Evolutionary conservation across 495 filamentous ascomycete genomes (phyloP).

Genomic region (Penicillium cinerascens): DNA sequence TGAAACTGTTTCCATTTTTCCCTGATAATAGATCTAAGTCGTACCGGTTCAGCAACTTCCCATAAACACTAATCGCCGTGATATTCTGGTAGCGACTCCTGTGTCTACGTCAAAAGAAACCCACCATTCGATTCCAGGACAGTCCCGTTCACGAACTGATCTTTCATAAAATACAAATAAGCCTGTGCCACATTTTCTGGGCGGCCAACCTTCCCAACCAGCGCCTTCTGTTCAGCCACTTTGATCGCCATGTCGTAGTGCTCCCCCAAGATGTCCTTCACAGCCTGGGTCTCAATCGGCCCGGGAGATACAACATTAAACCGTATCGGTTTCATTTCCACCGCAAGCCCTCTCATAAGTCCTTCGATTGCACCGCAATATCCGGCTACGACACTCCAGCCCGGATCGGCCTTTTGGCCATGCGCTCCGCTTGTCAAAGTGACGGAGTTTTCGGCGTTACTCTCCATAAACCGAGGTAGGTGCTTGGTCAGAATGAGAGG

Average conservation of each 20-base stretch:
- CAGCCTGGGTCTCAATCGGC: slow-evolving; percentile 51
- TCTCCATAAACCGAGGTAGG: slow-evolving; percentile 40
- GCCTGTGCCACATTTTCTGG: slow-evolving; percentile 61
- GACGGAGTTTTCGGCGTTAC: slow-evolving; percentile 30
- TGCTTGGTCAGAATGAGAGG: slow-evolving; percentile 53
- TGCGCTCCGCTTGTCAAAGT: slow-evolving; percentile 53
- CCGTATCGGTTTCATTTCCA: slow-evolving; percentile 56
- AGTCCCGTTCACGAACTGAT: slow-evolving; percentile 50
- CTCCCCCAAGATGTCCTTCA: slow-evolving; percentile 26
- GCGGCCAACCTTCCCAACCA: slow-evolving; percentile 45
- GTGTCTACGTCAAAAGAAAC: too few relatives aligned
- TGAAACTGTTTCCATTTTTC: too few relatives aligned
- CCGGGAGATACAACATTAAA: slow-evolving; percentile 60
- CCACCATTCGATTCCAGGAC: slow-evolving; percentile 40
- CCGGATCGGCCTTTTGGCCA: slow-evolving; percentile 34
- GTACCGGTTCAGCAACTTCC: too few relatives aligned
- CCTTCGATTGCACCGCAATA: slow-evolving; percentile 37
- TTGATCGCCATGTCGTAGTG: slow-evolving; percentile 24
- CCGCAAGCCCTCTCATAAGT: slow-evolving; percentile 49
- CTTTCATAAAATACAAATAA: slow-evolving; percentile 63
- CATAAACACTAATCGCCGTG: too few relatives aligned
- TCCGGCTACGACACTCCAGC: slow-evolving; percentile 38
- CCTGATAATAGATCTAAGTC: too few relatives aligned
- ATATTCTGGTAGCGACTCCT: too few relatives aligned
- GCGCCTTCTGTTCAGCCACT: slow-evolving; percentile 18